Percentiles rank a stretch among this genome's conserved stretches.
These are phyloP conservation scores for Teratosphaeria pseudoeucalypti DNA, from an alignment of 2,329 filamentous ascomycete genomes.

Conservation along the genomic window DNA sequence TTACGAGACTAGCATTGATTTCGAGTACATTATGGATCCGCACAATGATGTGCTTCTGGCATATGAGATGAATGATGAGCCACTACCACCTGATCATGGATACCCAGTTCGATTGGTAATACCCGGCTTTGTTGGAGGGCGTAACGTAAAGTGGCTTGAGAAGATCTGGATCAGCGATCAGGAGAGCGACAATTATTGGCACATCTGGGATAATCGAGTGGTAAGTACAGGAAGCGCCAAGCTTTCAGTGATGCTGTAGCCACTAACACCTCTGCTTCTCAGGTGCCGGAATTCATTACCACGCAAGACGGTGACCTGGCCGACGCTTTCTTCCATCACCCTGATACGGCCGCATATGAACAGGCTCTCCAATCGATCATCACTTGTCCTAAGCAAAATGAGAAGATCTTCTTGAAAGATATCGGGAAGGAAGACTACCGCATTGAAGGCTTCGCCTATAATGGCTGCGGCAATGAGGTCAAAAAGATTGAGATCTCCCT, in stretches of 20 bases:
- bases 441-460: conserved; percentile 40
- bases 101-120: conserved; percentile 34
- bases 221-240: background rate
- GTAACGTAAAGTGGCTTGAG: conserved; percentile 34
- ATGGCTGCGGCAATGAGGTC: conserved; percentile 41
- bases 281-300: conserved; percentile 36
- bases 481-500: conserved; percentile 40
- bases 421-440: conserved; percentile 33
- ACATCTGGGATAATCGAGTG: conserved; percentile 41
- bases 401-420: conserved; percentile 31
- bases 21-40: conserved; percentile 40
- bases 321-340: conserved; percentile 37
- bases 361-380: conserved; percentile 42
- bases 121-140: conserved; percentile 33
- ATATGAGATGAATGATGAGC: conserved; percentile 39
- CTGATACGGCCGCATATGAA: conserved; percentile 39
- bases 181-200: conserved; percentile 35
- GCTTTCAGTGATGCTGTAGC: background rate
- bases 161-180: conserved; percentile 31
- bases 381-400: conserved; percentile 36
- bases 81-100: conserved; percentile 33
- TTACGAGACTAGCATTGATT: conserved; percentile 39
- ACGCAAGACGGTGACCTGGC: conserved; percentile 41
- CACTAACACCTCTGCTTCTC: background rate
- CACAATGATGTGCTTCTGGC: conserved; percentile 44